Percentiles rank a stretch among this genome's conserved stretches.
Evolutionary conservation across 768 basidiomycete species (phyloP).

Genomic region (Boletus reticulatus): DNA sequence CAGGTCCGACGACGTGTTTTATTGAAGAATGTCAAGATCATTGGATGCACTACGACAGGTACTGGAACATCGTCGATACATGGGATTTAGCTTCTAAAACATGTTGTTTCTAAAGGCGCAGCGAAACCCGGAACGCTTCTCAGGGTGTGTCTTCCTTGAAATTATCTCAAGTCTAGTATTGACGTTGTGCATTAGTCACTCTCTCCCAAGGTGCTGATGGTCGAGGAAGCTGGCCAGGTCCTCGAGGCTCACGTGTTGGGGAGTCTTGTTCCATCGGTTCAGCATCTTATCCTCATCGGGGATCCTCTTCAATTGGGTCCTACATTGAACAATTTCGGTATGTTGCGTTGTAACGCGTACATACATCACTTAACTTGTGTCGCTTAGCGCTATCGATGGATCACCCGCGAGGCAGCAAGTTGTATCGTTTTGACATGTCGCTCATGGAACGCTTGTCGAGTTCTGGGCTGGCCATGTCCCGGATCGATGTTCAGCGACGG

Average conservation of each 20-base stretch:
- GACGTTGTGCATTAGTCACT: conserved; percentile 41
- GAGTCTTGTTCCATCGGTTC: conserved; percentile 59
- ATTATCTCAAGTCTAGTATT: not conserved
- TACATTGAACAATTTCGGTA: conserved; percentile 63
- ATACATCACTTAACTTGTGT: not conserved
- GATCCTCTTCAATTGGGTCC: conserved; percentile 77
- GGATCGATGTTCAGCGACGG: conserved; percentile 67
- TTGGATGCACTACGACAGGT: conserved; percentile 78
- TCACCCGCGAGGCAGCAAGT: conserved; percentile 45
- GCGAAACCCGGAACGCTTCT: conserved; percentile 62
- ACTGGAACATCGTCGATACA: not conserved
- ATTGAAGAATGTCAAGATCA: conserved; percentile 53
- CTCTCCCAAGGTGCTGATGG: conserved; percentile 61
- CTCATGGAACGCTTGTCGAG: conserved; percentile 71
- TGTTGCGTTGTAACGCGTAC: conserved; percentile 10
- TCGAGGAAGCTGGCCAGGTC: conserved; percentile 83
- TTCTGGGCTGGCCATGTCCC: conserved; percentile 62
- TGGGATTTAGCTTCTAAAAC: not conserved
- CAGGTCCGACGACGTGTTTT: conserved; percentile 59
- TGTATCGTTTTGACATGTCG: conserved; percentile 70
- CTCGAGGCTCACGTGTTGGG: conserved; percentile 74
- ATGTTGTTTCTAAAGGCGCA: conserved; percentile 44
- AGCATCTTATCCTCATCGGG: conserved; percentile 79
- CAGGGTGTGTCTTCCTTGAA: conserved; percentile 36
- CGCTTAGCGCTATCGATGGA: conserved; percentile 65